These are phyloP conservation scores for Ophiostoma sp. DNA, from an alignment of 2,329 filamentous ascomycete species.

Conservation along the genomic window DNA sequence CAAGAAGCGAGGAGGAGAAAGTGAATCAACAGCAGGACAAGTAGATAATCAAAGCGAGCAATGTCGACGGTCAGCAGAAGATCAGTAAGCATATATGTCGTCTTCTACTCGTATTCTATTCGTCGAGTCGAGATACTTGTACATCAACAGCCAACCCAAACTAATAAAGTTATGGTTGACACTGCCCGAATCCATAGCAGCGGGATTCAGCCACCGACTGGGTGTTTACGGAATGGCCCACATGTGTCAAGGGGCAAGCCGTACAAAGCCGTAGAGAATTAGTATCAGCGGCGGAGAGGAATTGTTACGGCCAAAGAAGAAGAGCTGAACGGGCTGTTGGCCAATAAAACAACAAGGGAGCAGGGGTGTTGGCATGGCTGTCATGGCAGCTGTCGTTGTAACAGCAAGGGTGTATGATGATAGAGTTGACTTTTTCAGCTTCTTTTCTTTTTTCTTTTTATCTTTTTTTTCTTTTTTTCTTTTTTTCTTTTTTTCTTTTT, in stretches of 20 bases:
- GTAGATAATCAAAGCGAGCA: too few species aligned
- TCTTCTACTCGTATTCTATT: too few species aligned
- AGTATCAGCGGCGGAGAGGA: too few species aligned
- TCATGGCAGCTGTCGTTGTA: not conserved
- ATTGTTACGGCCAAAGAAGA: not conserved
- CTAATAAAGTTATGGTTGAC: too few species aligned
- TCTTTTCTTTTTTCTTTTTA: not conserved
- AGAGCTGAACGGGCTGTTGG: not conserved
- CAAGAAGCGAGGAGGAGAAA: too few species aligned
- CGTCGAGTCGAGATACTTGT: too few species aligned
- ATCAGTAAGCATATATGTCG: too few species aligned
- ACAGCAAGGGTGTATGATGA: not conserved
- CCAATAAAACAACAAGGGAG: not conserved
- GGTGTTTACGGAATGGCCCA: not conserved
- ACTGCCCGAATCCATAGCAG: slow-evolving; percentile 4
- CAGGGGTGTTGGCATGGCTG: not conserved
- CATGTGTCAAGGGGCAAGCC: not conserved
- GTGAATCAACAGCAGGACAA: too few species aligned
- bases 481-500: not conserved
- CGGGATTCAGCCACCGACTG: slow-evolving; percentile 3
- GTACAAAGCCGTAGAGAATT: not conserved
- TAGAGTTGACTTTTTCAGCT: not conserved
- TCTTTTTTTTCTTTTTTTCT: not conserved
- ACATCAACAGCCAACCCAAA: too few species aligned
- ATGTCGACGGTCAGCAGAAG: too few species aligned